Evolutionary conservation across 2,329 filamentous ascomycete genomes (phyloP), one percentile per base, ranked within the genome.

Genomic region (Orbilia quercus): DNA sequence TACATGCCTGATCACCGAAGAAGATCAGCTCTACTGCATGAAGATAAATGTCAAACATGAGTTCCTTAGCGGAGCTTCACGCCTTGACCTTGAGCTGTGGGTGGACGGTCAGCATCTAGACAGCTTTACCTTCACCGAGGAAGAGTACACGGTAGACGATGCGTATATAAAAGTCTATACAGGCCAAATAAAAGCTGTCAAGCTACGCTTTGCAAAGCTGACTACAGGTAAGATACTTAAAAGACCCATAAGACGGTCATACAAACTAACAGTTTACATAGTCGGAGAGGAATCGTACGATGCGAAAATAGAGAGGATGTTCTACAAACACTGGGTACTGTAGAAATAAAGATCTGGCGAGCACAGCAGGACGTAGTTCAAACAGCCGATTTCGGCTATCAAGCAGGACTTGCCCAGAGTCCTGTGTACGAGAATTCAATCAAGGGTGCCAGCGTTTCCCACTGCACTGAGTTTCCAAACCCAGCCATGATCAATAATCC

Each of bases 1-100:
- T 5, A 18, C 59, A 6, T 36, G 63, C 34, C 14, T 71, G 20
- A 22, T 64, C 14, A 58, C 66, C 7, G 40, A 64, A 47, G 66
- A 71, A 16, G 44, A 47, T 22, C 34, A 63, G 7, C 22, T 51
- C 4, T 71, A 51, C 44, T 47, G 58, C 23, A 64, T 71, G 34
- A 47, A 48, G 9, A 12, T 71, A 14, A 47, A 71, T 16, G 47
- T 63, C 1, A 51, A 42, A 20, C 18, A 7, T 7, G 12, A 14
- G 1, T 16, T 23, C 0, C 51, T 71, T 6, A 42, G 65, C 18
- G 44, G 54, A n/a, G 50, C 23, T 7, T 23, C 45, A 14, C 58
- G 58, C 18, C 31, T 70, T 5, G 65, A 70, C 23, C 57, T 70
- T 25, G 65, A 71, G 4, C 58, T 71, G 14, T 71, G 66, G 66